Percentiles rank a stretch among this genome's conserved stretches.
These are phyloP conservation scores for Lepidium campestre DNA, from an alignment of 441 rosid species.

Conservation along the genomic window DNA sequence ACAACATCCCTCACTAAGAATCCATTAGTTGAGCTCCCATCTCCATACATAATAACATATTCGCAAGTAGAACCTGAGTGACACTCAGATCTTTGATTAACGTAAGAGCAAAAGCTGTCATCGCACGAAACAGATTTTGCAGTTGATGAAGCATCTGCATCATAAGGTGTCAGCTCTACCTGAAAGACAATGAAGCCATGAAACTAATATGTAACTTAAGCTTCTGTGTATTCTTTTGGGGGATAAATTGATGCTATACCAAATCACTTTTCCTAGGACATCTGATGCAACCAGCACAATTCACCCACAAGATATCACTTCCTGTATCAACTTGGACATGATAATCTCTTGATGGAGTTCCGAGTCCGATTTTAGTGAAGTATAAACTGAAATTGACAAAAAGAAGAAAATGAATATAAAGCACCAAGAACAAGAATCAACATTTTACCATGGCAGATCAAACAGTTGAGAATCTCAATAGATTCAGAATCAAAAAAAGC, in stretches of 20 bases:
- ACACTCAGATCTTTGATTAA: slow-evolving; percentile 55
- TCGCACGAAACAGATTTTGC: slow-evolving; percentile 44
- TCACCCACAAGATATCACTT: slow-evolving; percentile 91
- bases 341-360: slow-evolving; percentile 65
- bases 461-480: slow-evolving; percentile 13
- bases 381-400: slow-evolving; percentile 49
- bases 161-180: slow-evolving; percentile 57
- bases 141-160: slow-evolving; percentile 50
- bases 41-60: slow-evolving; percentile 75
- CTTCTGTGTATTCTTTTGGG: not conserved
- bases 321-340: slow-evolving; percentile 94
- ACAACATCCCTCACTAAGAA: slow-evolving; percentile 62
- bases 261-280: slow-evolving; percentile 80
- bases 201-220: not conserved
- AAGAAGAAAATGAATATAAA: slow-evolving; percentile 7
- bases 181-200: slow-evolving; percentile 23
- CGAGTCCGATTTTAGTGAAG: slow-evolving; percentile 72
- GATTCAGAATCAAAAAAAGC: not conserved
- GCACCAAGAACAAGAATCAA: slow-evolving; percentile 20
- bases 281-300: slow-evolving; percentile 62
- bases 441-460: slow-evolving; percentile 3
- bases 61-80: slow-evolving; percentile 44
- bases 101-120: slow-evolving; percentile 59
- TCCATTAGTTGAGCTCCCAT: slow-evolving; percentile 78
- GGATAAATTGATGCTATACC: slow-evolving; percentile 40